Evolutionary conservation across 331 rosid species (phyloP).

Genomic region (Telfairia occidentalis): DNA sequence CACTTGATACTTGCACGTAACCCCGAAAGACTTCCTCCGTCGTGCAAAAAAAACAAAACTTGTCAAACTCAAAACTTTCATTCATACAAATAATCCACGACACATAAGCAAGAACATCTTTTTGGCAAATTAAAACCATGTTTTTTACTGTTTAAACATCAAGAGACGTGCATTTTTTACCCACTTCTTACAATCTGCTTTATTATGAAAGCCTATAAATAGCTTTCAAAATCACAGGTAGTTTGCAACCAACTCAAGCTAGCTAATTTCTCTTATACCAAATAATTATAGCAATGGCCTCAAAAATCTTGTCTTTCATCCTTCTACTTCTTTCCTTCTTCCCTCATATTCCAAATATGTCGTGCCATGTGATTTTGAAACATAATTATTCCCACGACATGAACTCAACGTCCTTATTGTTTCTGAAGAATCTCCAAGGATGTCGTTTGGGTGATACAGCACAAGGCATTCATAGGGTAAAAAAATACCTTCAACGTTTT

Average conservation of each 20-base stretch:
- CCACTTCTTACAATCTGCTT: background rate
- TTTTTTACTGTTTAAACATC: background rate
- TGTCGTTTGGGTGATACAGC: background rate
- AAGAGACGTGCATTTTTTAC: background rate
- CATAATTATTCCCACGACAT: background rate
- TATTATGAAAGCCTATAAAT: background rate
- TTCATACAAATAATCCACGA: background rate
- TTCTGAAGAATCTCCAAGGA: background rate
- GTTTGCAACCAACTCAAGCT: background rate
- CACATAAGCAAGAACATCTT: background rate
- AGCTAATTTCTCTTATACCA: background rate
- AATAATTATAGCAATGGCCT: background rate
- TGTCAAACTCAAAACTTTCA: background rate
- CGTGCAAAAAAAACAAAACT: background rate
- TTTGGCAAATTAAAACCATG: background rate
- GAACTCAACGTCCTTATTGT: background rate
- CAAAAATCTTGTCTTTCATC: background rate
- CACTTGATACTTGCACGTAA: background rate
- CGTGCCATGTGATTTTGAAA: background rate
- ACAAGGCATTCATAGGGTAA: background rate
- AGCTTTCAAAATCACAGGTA: background rate
- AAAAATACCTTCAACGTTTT: conserved; percentile 5
- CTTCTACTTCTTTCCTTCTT: background rate
- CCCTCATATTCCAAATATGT: background rate
- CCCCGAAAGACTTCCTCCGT: background rate